Base-by-base conservation (phyloP, 768 basidiomycete species). In the Mycena chlorophos region DNA sequence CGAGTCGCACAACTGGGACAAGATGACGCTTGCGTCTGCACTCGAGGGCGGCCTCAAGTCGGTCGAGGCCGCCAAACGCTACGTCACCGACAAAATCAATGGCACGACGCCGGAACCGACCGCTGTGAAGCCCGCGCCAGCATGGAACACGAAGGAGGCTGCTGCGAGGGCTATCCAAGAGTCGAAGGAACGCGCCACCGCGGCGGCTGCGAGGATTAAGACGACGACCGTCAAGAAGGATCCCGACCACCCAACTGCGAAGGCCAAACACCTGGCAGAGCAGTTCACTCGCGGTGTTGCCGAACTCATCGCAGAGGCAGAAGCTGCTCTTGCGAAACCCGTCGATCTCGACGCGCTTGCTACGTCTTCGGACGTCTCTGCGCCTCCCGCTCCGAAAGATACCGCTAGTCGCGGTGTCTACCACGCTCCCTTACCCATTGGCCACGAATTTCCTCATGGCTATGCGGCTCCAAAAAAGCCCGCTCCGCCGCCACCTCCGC, bases 371-470 rank as follows among this genome's bases (percentile, higher is more conserved):
- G 60, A 68, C 16, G 68, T 69, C 17, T 48, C 71, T 19, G 43
- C 63, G 27, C 30, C 48, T 51, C 53, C 58, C 58, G 58, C 58
- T 26, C 57, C 39, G 39, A 38, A 56, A 22, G 55, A 64, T 54
- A 54, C 60, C 27, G 51, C 52, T 8, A 60, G 56, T n/a, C 72
- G 73, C 26, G 73, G 74, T 42, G 74, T 88, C 19, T 96, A 96
- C 66, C 71, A 74, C 42, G 80, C 73, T 17, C 87, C 88, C 5
- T 77, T 98, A 22, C 97, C 96, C n/a, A 72, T 99, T 49, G 96
- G 94, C 13, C 92, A 91, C 68, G 94, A 98, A 70, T 92, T 89
- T 10, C 95, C 96, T 29, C 92, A 92, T 22, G 96, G 96, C 19
- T 98, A 85, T 69, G 76, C 80, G 53, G 78, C 84, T 19, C 72